phyloP scores from a whole-genome alignment of 371 early-diverging fungal genomes.

The Entomophthora muscae region DNA sequence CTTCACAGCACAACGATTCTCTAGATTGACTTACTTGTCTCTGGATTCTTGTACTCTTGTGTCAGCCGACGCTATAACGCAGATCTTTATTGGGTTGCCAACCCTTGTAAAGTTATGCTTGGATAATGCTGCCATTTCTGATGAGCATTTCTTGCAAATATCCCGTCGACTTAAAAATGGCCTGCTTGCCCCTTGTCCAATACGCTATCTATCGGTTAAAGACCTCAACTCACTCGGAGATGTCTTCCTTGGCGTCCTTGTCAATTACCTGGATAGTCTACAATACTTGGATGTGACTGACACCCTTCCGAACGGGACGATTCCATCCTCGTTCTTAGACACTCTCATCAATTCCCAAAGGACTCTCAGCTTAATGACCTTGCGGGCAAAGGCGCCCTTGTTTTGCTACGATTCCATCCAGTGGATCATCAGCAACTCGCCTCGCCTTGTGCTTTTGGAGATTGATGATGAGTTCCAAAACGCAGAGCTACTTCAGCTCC shows the following conservation, averaged over 20 bases:
- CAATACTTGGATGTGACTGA: not conserved
- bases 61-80: not conserved
- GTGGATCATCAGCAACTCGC: not conserved
- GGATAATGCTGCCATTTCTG: not conserved
- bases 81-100: not conserved
- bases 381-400: not conserved
- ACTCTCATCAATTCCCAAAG: not conserved
- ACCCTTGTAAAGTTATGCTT: not conserved
- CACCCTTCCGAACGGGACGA: not conserved
- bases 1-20: not conserved
- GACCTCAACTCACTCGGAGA: not conserved
- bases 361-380: not conserved
- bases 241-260: not conserved
- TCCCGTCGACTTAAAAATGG: constrained; percentile 45
- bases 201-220: not conserved
- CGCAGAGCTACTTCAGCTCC: not conserved
- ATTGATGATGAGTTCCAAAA: not conserved
- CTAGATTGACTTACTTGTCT: not conserved
- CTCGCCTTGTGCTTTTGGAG: not conserved
- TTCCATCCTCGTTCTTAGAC: not conserved
- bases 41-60: not conserved
- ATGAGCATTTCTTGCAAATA: constrained; percentile 18
- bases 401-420: not conserved
- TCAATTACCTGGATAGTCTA: not conserved
- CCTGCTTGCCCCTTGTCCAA: not conserved